Conservation (phyloP, 2,329 filamentous ascomycete species). For the Hypoxylon sp. region DNA sequence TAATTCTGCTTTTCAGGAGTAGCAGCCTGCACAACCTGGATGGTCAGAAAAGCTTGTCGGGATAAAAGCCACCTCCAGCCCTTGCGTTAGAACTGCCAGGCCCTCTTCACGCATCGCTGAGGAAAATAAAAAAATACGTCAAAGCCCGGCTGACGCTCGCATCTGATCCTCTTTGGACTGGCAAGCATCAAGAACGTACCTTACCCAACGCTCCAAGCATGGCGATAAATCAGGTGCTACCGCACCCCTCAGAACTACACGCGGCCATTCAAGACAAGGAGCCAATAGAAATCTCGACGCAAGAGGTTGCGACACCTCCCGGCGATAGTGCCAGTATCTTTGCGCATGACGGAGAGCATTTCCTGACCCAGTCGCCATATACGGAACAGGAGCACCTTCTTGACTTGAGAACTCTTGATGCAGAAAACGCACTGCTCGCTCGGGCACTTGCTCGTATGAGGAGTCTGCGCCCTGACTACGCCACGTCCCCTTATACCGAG, state of each 20-base stretch:
- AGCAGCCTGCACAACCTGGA: constrained; percentile 12
- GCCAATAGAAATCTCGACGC: constrained; percentile 30
- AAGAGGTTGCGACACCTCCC: constrained; percentile 20
- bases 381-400: constrained; percentile 77
- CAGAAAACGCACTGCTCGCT: constrained; percentile 76
- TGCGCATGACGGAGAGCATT: constrained; percentile 34
- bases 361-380: constrained; percentile 81
- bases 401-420: constrained; percentile 74
- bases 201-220: constrained; percentile 24
- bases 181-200: constrained; percentile 2
- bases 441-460: constrained; percentile 75
- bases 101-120: background rate
- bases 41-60: constrained; percentile 3
- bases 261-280: constrained; percentile 31
- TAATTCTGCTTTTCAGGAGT: constrained; percentile 8
- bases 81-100: background rate
- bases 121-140: background rate
- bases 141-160: background rate
- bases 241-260: constrained; percentile 19
- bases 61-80: constrained; percentile 31
- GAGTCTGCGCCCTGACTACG: constrained; percentile 77
- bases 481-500: constrained; percentile 77
- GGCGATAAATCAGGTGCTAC: constrained; percentile 33
- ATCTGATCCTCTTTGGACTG: background rate
- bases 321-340: constrained; percentile 14